Evolutionary conservation across 2,329 filamentous ascomycete species (phyloP).

Genomic region (Penicillium hesseltinei): DNA sequence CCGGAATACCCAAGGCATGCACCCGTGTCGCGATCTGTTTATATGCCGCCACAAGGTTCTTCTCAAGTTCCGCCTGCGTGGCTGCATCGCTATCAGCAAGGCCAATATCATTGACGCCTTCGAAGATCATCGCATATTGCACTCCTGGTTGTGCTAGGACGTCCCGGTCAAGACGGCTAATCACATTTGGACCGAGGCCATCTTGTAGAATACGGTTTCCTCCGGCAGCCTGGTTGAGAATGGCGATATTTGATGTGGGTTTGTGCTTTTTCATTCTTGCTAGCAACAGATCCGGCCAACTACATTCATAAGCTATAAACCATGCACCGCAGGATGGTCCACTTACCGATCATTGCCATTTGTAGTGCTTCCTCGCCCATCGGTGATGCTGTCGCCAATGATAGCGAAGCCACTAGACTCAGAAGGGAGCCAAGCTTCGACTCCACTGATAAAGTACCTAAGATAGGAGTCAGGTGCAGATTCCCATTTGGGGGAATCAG

Average conservation of each 20-base stretch:
- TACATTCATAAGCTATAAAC: conserved; percentile 4
- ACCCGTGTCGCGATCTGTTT: conserved; percentile 57
- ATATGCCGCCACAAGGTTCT: conserved; percentile 57
- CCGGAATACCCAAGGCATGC: conserved; percentile 53
- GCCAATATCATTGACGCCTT: conserved; percentile 70
- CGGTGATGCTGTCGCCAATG: conserved; percentile 65
- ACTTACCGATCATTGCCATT: conserved; percentile 56
- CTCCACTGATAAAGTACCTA: conserved; percentile 59
- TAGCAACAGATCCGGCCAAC: conserved; percentile 60
- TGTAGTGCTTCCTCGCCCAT: conserved; percentile 60
- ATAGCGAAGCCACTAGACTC: conserved; percentile 51
- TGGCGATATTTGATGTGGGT: conserved; percentile 50
- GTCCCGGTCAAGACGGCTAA: conserved; percentile 63
- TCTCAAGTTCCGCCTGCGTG: conserved; percentile 50
- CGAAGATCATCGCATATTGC: conserved; percentile 63
- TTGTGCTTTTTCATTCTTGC: conserved; percentile 50
- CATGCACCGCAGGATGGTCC: too few relatives aligned
- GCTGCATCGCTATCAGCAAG: conserved; percentile 44
- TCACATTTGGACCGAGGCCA: conserved; percentile 61
- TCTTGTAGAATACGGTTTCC: conserved; percentile 65
- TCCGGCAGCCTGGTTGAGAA: conserved; percentile 66
- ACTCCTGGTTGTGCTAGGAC: conserved; percentile 58
- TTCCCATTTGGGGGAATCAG: not conserved
- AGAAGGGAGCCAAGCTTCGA: conserved; percentile 55
- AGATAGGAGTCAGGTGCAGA: conserved; percentile 21